A percentile compares a stretch with the other conserved stretches of the same genome.
phyloP scores from a whole-genome alignment of 805 yeast genomes.

The Priceomyces medius region DNA sequence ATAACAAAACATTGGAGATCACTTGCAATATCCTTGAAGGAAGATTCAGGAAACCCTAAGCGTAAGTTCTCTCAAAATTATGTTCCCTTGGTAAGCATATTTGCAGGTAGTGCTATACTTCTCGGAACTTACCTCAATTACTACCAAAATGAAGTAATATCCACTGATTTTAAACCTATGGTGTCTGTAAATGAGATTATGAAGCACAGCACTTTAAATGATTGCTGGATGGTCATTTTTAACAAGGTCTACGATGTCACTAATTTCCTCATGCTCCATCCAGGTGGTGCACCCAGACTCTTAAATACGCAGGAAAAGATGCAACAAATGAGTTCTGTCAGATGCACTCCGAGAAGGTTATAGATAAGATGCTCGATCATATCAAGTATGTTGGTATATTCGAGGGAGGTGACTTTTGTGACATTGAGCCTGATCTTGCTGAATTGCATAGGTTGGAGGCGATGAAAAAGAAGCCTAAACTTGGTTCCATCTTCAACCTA shows the following conservation, averaged over 20 bases:
- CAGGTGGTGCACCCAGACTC: conserved; percentile 52
- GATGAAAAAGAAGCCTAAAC: conserved; percentile 22
- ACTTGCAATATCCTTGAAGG: too few species aligned
- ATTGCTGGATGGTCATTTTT: conserved; percentile 32
- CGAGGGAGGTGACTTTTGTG: conserved; percentile 7
- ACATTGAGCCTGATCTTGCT: conserved; percentile 13
- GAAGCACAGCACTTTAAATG: conserved; percentile 15
- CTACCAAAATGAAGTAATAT: too few species aligned
- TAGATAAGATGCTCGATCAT: conserved; percentile 15
- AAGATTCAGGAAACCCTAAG: too few species aligned
- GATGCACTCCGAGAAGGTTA: conserved; percentile 33
- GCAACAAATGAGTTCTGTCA: conserved; percentile 42
- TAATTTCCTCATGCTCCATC: conserved; percentile 41
- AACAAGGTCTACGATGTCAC: conserved; percentile 37
- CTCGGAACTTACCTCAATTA: too few species aligned
- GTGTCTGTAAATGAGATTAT: conserved; percentile 15
- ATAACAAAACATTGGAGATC: too few species aligned
- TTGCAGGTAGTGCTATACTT: too few species aligned
- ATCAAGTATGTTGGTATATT: conserved; percentile 13
- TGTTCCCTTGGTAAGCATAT: too few species aligned
- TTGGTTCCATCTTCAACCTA: conserved; percentile 25
- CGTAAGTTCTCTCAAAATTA: too few species aligned
- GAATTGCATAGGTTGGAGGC: conserved; percentile 19
- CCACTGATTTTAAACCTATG: too few species aligned
- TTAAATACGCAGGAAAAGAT: conserved; percentile 60